Percentiles rank a stretch among this genome's conserved stretches.
These are phyloP conservation scores for Lactifluus piperatus DNA, from an alignment of 768 basidiomycete species.

Conservation along the genomic window DNA sequence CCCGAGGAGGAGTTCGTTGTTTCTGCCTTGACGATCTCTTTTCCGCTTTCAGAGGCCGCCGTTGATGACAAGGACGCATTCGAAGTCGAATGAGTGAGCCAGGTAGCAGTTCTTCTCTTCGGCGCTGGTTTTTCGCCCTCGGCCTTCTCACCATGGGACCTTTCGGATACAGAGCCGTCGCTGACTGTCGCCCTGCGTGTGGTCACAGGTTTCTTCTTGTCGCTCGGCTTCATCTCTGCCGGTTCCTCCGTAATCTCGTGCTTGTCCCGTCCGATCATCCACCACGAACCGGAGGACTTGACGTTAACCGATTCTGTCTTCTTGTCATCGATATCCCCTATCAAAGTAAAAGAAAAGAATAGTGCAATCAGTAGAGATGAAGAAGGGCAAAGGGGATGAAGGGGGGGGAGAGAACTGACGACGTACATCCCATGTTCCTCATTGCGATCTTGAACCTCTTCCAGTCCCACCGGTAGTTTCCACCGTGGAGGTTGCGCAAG, in stretches of 20 bases:
- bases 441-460: conserved; percentile 74
- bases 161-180: not conserved
- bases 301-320: conserved; percentile 56
- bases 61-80: conserved; percentile 3
- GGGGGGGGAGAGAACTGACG: not conserved
- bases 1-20: conserved; percentile 4
- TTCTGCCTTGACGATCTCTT: conserved; percentile 10
- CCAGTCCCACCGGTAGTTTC: conserved; percentile 77
- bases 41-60: not conserved
- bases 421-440: conserved; percentile 75
- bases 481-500: conserved; percentile 64
- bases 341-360: not conserved
- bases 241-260: conserved; percentile 2
- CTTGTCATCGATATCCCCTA: conserved; percentile 60
- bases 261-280: conserved; percentile 32
- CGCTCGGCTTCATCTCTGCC: conserved; percentile 1
- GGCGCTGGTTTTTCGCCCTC: conserved; percentile 1
- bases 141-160: not conserved
- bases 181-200: conserved; percentile 10
- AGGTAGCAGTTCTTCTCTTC: conserved; percentile 5
- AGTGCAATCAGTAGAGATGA: not conserved
- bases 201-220: conserved; percentile 12
- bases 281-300: conserved; percentile 45
- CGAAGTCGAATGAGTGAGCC: conserved; percentile 15
- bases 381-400: not conserved